Base-by-base conservation (phyloP, 306 rosid species). In the Oemleria cerasiformis region DNA sequence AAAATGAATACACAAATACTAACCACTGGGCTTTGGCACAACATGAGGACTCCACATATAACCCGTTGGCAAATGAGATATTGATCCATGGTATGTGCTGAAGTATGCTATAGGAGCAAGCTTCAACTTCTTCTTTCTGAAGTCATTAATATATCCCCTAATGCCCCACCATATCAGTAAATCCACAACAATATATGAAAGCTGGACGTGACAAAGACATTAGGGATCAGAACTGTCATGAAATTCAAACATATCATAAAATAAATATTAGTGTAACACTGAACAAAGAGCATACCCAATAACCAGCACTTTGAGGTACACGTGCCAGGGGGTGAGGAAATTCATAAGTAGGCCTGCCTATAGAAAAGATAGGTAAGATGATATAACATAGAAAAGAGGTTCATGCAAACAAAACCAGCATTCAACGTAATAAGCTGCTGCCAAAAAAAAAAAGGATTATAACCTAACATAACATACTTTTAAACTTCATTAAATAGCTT, bases 21-120 rank as follows among this genome's bases (percentile, higher is more conserved):
- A 86, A 94, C 99, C 99, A 63, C 78, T 83, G 44, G 99, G 99
- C 84, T 94, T 94, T 11, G 97, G 89, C 73, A 94, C 99, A 82
- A 94, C 84, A 73, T 88, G 92, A 64, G 97, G 90, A 84, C 97
- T 94, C 99, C 99, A 94, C 92, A 94, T 82, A 71, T 94, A 91
- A 83, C 85, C 91, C 6, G 97, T 94, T 53, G 99, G 99, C 76
- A 94, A 88, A 86, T 94, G 97, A 85, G 99, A 82, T 80, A 91
- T 80, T 43, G 99, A 94, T 83, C 96, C 97, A 25, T 90, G 94
- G 75, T 94, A 94, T 57, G 85, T 89, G 78, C 95, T 94, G 78
- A 94, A 89, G 86, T 94, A 94, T 53, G 99, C 97, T 84, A 94
- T 91, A 78, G 97, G 97, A 81, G 88, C 54, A 79, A 91, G 96